Evolutionary conservation across 1,284 basidiomycete species (phyloP).

Genomic region (Sanghuangporus sanghuang): DNA sequence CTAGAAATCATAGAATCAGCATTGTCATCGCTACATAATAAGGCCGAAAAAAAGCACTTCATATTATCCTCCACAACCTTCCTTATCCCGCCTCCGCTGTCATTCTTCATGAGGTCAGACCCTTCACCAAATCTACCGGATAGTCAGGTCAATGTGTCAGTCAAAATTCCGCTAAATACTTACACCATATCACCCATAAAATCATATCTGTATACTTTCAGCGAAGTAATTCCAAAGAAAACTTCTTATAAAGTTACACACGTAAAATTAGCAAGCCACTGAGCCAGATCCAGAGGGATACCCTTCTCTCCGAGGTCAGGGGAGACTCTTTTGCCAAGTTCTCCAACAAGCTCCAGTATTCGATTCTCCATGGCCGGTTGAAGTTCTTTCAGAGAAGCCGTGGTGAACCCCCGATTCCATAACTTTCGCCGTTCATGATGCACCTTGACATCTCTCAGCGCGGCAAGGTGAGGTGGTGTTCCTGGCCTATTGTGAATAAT

Average conservation of each 20-base stretch:
- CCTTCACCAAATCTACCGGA: conserved; percentile 24
- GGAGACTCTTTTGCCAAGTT: conserved; percentile 20
- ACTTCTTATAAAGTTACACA: neutral
- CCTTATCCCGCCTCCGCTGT: conserved; percentile 18
- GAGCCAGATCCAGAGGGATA: conserved; percentile 30
- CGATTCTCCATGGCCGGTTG: conserved; percentile 30
- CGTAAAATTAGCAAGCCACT: conserved; percentile 32
- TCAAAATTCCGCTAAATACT: neutral
- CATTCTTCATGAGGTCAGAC: conserved; percentile 15
- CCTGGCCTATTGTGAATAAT: neutral
- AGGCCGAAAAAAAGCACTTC: neutral
- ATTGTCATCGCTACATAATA: neutral
- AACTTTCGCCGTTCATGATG: conserved; percentile 35
- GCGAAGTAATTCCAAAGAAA: neutral
- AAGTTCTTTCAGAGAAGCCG: conserved; percentile 34
- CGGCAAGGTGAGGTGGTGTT: neutral
- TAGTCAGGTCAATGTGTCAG: neutral
- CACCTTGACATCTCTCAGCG: conserved; percentile 28
- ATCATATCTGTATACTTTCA: conserved; percentile 26
- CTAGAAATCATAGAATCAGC: neutral
- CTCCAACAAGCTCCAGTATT: conserved; percentile 29
- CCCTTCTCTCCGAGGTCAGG: conserved; percentile 9
- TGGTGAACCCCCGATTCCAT: conserved; percentile 39
- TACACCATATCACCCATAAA: conserved; percentile 35
- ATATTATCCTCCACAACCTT: conserved; percentile 15